Evolutionary conservation across 768 basidiomycete species (phyloP).

Genomic region (Lepiota subincarnata): DNA sequence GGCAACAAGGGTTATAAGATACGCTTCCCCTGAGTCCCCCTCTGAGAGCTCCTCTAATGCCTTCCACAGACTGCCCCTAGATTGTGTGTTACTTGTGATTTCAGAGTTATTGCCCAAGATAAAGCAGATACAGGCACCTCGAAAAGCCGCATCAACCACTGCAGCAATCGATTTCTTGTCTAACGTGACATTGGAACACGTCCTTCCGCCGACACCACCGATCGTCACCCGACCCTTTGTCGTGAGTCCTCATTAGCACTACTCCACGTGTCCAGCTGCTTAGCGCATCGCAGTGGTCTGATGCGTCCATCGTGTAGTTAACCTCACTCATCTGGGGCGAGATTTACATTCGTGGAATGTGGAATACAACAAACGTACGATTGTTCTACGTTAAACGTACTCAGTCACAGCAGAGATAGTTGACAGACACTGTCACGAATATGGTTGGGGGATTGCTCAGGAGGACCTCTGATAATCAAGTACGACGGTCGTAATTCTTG

Average conservation of each 20-base stretch:
- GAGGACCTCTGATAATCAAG: constrained; percentile 34
- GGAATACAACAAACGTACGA: constrained; percentile 86
- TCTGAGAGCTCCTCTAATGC: constrained; percentile 11
- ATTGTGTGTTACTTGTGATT: constrained; percentile 81
- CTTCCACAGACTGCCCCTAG: constrained; percentile 70
- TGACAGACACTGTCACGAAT: constrained; percentile 74
- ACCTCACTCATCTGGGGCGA: constrained; percentile 95
- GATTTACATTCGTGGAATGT: constrained; percentile 89
- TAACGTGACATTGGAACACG: constrained; percentile 60
- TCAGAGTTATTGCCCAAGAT: constrained; percentile 85
- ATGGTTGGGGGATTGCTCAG: constrained; percentile 78
- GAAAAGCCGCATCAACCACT: constrained; percentile 57
- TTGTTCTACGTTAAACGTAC: constrained; percentile 91
- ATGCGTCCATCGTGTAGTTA: constrained; percentile 87
- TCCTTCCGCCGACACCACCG: constrained; percentile 69
- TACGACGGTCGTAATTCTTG: constrained; percentile 10
- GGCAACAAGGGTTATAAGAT: constrained; percentile 97
- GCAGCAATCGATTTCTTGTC: constrained; percentile 75
- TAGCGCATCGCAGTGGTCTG: constrained; percentile 69
- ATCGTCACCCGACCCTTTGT: constrained; percentile 70
- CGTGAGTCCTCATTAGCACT: constrained; percentile 37
- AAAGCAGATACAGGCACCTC: constrained; percentile 70
- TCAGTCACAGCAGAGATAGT: constrained; percentile 61
- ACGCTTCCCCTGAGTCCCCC: constrained; percentile 13
- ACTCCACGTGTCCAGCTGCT: constrained; percentile 7